Base-by-base conservation (phyloP, 1,139 yeast species). In the Debaryomyces subglobosus region DNA sequence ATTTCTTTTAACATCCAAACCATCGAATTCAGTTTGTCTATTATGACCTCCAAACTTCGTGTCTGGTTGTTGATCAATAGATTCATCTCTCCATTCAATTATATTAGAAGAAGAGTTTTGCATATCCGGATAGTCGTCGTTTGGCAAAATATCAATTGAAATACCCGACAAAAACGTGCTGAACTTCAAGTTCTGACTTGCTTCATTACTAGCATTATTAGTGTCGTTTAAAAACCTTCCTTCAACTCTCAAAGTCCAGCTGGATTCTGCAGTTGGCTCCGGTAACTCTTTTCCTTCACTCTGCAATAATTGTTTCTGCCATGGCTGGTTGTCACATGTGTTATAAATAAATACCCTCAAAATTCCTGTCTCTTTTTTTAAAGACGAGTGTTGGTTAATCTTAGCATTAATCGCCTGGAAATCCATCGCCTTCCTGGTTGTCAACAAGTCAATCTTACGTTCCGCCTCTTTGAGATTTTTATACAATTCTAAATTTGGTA, bases 211-310 rank as follows among this genome's bases (percentile, higher is more conserved):
- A 41, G 63, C 71, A 39, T 74, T 78, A 23, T 52, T 56, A 20
- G 53, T 51, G 45, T 70, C 72, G 45, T 67, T 57, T 35, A 92
- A 72, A 32, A 89, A 71, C 48, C 91, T 76, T 9, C 99, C 99
- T 67, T 94, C 98, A 20, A 94, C 81, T 49, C 96, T 78, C 57
- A 94, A 74, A 1, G 95, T 88, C 97, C 97, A 94, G 5, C 82
- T 63, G 6, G 95, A 81, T 44, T 76, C 81, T 13, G 62, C 60
- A 2, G 58, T 47, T 5, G 63, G 57, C 16, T 64, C 65, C 2
- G 59, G 45, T 10, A 59, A 52, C 2, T 62, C 56, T 30, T 58
- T 53, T 4, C 63, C 65, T 44, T 60, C 58, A 54, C 63, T 66
- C 54, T 59, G 58, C 38, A 57, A 65, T 46, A 73, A 68, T 49